Base-by-base conservation (phyloP, 1,284 basidiomycete genomes). In the Moesziomyces sp. region DNA sequence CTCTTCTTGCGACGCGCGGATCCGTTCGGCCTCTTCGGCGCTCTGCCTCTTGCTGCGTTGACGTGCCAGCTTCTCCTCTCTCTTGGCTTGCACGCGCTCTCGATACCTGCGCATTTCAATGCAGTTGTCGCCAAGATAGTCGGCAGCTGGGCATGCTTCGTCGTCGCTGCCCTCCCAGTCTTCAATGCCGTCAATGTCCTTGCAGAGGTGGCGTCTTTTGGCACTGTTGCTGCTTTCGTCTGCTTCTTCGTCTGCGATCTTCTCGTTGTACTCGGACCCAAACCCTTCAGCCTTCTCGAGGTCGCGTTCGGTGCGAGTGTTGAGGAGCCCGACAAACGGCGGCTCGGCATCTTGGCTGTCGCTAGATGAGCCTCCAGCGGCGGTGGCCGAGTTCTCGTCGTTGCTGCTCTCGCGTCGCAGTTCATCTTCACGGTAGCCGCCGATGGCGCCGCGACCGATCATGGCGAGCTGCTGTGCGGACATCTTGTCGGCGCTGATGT, bases 101-200 rank as follows among this genome's bases (percentile, higher is more conserved):
- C 69, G 64, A 55, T 78, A 81, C 18, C 74, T 66, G 18, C 63
- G 58, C 67, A 76, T 72, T 57, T 83, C 82, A 33, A 59, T 50
- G 38, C 79, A 81, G 21, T 81, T 51, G 30, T 83, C 81, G n/a
- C 82, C 81, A 23, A 78, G 74, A 52, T 80, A 84, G 52, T 84
- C 82, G 51, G 69, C 62, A 1, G 69, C 58, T 7, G 78, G 76
- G 49, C 80, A 70, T 19, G 63, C 47, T n/a, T 70, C 60, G 46
- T 79, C 77, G n/a, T 74, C 69, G 46, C 52, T 58, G 3, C 64
- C 68, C 11, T 76, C 58, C 69, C 72, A 77, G 28, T 81, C 79
- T 21, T 79, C 79, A 49, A 73, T 63, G 28, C 71, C 75, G 40
- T 78, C 76, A 43, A 70, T 53, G 19, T 72, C 73, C 13, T 67